These are phyloP conservation scores for Xylariaceae sp. DNA, from an alignment of 2,329 filamentous ascomycete species.

Conservation along the genomic window DNA sequence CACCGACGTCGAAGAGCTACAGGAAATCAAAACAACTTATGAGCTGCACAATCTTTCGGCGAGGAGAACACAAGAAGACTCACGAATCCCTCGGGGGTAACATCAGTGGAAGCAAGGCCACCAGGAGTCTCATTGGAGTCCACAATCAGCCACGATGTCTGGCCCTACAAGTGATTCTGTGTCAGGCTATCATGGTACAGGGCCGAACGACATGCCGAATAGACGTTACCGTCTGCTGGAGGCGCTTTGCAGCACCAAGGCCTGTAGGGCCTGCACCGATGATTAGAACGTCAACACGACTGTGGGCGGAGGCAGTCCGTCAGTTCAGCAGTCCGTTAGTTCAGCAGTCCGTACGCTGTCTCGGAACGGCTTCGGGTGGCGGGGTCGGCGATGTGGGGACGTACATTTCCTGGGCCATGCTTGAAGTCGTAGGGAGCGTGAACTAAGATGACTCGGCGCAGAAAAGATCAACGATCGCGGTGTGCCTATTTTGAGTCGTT, in stretches of 20 bases:
- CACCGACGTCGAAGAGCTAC: constrained; percentile 95
- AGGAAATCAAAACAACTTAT: not conserved
- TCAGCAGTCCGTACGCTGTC: too few relatives aligned
- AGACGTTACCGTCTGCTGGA: constrained; percentile 84
- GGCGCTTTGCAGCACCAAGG: constrained; percentile 92
- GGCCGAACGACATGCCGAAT: constrained; percentile 26
- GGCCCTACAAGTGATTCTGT: constrained; percentile 23
- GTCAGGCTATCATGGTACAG: constrained; percentile 20
- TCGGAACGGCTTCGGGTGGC: too few relatives aligned
- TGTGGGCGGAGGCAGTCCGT: not conserved
- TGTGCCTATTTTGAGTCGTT: too few relatives aligned
- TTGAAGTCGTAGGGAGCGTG: too few relatives aligned
- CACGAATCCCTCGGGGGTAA: constrained; percentile 94
- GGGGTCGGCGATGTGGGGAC: too few relatives aligned
- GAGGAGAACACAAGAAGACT: constrained; percentile 42
- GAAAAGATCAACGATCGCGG: too few relatives aligned
- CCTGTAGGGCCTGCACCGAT: constrained; percentile 97
- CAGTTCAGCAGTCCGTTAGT: not conserved
- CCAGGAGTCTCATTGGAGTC: constrained; percentile 88
- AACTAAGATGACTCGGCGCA: too few relatives aligned
- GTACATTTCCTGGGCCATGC: too few relatives aligned
- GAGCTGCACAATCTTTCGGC: not conserved
- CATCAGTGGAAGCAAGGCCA: constrained; percentile 90
- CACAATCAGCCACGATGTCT: constrained; percentile 96
- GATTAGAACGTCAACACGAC: constrained; percentile 86